Conservation (phyloP, 2,329 filamentous ascomycete genomes). For the Pezicula rhizophila region DNA sequence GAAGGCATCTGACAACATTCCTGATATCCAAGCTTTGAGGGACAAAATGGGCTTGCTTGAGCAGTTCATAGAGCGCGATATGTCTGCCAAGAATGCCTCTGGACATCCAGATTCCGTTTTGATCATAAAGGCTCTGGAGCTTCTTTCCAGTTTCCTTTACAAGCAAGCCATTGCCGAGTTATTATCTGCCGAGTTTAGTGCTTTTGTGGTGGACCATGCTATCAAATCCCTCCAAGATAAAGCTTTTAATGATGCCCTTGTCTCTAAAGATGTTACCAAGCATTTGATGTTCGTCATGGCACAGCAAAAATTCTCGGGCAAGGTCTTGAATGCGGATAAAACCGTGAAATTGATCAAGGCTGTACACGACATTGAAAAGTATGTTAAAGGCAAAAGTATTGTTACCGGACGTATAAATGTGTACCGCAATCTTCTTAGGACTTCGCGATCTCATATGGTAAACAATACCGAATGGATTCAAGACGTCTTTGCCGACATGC, state of each 20-base stretch:
- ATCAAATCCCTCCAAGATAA: slow-evolving; percentile 42
- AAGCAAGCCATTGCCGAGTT: slow-evolving; percentile 64
- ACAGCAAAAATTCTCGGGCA: slow-evolving; percentile 70
- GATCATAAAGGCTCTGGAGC: slow-evolving; percentile 68
- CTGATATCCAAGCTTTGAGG: slow-evolving; percentile 65
- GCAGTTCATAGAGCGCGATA: slow-evolving; percentile 79
- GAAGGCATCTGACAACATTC: slow-evolving; percentile 76
- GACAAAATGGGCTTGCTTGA: slow-evolving; percentile 72
- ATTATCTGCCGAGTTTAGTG: slow-evolving; percentile 71
- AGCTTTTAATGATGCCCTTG: slow-evolving; percentile 57
- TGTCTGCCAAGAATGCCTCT: slow-evolving; percentile 53
- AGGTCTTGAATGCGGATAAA: slow-evolving; percentile 67
- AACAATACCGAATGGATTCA: slow-evolving; percentile 72
- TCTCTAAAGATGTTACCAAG: slow-evolving; percentile 72
- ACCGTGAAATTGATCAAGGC: slow-evolving; percentile 64
- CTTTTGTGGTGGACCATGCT: slow-evolving; percentile 75
- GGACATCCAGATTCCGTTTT: slow-evolving; percentile 61
- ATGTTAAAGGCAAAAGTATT: slow-evolving; percentile 75
- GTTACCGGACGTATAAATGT: slow-evolving; percentile 70
- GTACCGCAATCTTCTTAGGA: slow-evolving; percentile 70
- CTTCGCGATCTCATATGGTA: slow-evolving; percentile 65
- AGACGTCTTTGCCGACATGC: slow-evolving; percentile 74
- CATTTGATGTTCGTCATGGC: slow-evolving; percentile 76
- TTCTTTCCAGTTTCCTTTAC: slow-evolving; percentile 72
- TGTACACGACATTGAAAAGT: slow-evolving; percentile 66